Evolutionary conservation across 2,329 filamentous ascomycete genomes (phyloP).

Genomic region (Ambrosiella cleistominuta): DNA sequence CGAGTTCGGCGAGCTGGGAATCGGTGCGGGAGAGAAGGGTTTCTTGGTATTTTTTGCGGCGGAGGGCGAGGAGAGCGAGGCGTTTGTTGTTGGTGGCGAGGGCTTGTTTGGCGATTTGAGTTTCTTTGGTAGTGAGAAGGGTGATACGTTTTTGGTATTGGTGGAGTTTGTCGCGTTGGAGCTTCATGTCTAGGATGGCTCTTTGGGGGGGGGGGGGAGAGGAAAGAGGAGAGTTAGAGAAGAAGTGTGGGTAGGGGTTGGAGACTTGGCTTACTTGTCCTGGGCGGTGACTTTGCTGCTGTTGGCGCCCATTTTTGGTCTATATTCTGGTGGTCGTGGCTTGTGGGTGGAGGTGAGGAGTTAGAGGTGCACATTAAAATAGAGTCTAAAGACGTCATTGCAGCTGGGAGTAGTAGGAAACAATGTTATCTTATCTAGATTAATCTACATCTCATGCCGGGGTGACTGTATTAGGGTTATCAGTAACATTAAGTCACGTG

Average conservation of each 20-base stretch:
- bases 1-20: conserved; percentile 79
- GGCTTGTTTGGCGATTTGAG: conserved; percentile 67
- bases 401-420: too few relatives aligned
- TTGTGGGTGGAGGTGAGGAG: background rate
- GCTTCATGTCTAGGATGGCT: conserved; percentile 94
- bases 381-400: background rate
- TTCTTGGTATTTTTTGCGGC: conserved; percentile 94
- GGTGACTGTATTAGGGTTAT: too few relatives aligned
- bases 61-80: conserved; percentile 69
- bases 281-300: conserved; percentile 48
- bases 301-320: conserved; percentile 33
- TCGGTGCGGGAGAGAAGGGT: conserved; percentile 78
- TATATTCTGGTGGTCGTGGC: background rate
- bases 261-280: conserved; percentile 50
- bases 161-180: conserved; percentile 89
- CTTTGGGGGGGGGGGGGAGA: conserved; percentile 27
- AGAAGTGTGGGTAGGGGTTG: background rate
- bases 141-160: conserved; percentile 88
- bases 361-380: background rate
- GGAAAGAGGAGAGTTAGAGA: background rate
- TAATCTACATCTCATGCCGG: too few relatives aligned
- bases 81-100: conserved; percentile 63
- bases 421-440: too few relatives aligned
- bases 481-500: too few relatives aligned
- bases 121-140: conserved; percentile 72